Conservation (phyloP, 139 green algal species). For the Pleodorina starrii region DNA sequence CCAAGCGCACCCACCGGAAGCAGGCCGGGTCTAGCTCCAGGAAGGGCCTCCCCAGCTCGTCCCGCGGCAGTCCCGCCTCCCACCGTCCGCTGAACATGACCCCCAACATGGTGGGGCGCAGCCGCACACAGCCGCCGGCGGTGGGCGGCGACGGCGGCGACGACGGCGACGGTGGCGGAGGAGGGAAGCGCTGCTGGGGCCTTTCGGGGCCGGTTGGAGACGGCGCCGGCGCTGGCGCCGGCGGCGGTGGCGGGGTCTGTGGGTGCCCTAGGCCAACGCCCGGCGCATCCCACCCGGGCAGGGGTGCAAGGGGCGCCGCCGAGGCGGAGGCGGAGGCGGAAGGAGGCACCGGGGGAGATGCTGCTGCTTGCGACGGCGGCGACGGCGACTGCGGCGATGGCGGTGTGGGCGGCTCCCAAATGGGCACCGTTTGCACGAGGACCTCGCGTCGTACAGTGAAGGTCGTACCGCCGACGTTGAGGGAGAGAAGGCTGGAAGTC, state of each 20-base stretch:
- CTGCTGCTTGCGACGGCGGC: no score
- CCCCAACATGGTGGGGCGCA: background rate
- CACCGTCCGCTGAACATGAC: slow-evolving; percentile 27
- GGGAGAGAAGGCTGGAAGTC: background rate
- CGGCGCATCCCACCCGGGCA: no score
- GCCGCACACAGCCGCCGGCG: background rate
- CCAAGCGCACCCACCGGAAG: slow-evolving; percentile 13
- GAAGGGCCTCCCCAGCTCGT: slow-evolving; percentile 8
- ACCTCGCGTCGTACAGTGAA: background rate
- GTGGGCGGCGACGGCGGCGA: background rate
- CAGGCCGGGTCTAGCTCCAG: slow-evolving; percentile 31
- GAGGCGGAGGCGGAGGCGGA: no score
- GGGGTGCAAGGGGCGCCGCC: no score
- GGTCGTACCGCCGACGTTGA: background rate
- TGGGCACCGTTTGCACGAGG: background rate
- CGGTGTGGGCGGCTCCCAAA: background rate
- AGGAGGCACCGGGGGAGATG: no score
- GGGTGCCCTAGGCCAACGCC: no score
- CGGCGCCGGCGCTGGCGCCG: background rate
- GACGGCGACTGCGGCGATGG: background rate
- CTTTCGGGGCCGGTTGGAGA: no score
- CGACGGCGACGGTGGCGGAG: background rate
- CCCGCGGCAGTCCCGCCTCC: background rate
- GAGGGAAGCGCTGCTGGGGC: no score
- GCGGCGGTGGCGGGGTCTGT: background rate